Evolutionary conservation across 768 basidiomycete genomes (phyloP), one percentile per base, ranked within the genome.

Genomic region (Trametes villosa): DNA sequence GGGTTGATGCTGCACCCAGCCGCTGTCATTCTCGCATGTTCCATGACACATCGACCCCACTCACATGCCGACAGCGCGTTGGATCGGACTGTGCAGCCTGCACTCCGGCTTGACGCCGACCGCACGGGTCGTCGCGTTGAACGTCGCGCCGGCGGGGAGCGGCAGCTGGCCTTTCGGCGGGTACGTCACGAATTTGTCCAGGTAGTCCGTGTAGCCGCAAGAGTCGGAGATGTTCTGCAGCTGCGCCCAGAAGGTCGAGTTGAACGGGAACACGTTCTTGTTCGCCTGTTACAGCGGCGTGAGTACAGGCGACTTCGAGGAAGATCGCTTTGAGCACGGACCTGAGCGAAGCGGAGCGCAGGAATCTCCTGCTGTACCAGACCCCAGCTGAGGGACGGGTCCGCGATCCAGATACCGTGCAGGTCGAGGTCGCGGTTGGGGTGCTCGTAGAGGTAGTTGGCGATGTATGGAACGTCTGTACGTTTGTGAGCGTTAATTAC

Each of bases 341-440:
- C 64, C 56, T 70, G 67, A 84, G 81, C 24, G 86, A 90, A 90
- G 53, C 82, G 77, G 20, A 89, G 82, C 0, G 87, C 87, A 2
- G 88, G 87, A 38, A 91, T 89, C 70, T 91, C 78, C 63, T 82
- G 75, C 72, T 88, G 86, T 3, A 90, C 84, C 4, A 89, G 79
- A 33, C 80, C 77, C 80, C 84, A 89, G 1, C 85, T 85, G 6
- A 91, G 68, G 3, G 77, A 64, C 0, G 68, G 86, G 73, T 89
- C 87, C 24, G 78, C 75, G 41, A 88, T 83, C 86, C 87, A 89
- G 20, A 87, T 85, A 5, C 88, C 88, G 68, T 86, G 82, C n/a
- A 89, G 77, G 29, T 79, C 74, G 27, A 90, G 76, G 44, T 82
- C 79, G 18, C 71, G 65, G 1, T 60, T 71, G 0, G 86, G 82